These are phyloP conservation scores for Aurantiochytrium sp. DNA, from an alignment of 108 stramenopile species.

Conservation along the genomic window DNA sequence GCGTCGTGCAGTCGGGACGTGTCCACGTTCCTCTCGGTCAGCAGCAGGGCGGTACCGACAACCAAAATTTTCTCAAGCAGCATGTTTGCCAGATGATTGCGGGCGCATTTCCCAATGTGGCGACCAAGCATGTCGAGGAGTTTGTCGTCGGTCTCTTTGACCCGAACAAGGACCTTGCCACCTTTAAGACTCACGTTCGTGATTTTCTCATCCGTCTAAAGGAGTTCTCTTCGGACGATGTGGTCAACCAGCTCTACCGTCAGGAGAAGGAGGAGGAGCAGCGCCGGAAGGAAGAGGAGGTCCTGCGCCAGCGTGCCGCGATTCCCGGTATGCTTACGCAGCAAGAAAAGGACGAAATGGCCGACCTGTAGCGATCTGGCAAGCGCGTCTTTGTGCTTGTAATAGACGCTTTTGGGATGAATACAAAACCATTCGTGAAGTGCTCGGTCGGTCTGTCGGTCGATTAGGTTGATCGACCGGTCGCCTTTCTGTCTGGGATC, in stretches of 20 bases:
- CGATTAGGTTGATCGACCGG: too few species aligned
- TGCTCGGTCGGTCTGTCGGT: too few species aligned
- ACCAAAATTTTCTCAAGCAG: constrained; percentile 75
- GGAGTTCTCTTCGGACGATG: constrained; percentile 90
- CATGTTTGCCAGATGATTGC: constrained; percentile 81
- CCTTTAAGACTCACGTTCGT: constrained; percentile 94
- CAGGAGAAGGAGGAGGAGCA: constrained; percentile 78
- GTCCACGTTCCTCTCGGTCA: constrained; percentile 89
- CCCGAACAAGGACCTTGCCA: constrained; percentile 79
- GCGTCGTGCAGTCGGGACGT: constrained; percentile 82
- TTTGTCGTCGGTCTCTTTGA: constrained; percentile 98
- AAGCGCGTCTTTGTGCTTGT: too few species aligned
- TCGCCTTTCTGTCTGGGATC: too few species aligned
- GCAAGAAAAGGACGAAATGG: constrained; percentile 68
- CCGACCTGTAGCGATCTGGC: constrained; percentile 43
- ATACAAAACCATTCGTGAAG: too few species aligned
- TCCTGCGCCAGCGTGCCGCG: constrained; percentile 68
- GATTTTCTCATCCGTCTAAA: constrained; percentile 96
- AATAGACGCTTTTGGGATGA: too few species aligned
- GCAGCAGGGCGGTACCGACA: constrained; percentile 62
- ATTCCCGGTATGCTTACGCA: constrained; percentile 95
- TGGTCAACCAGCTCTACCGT: constrained; percentile 75
- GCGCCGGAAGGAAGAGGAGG: constrained; percentile 52
- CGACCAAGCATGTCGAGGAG: constrained; percentile 68
- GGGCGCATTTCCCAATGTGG: constrained; percentile 86